Evolutionary conservation across 495 filamentous ascomycete genomes (phyloP).

Genomic region (Hypoxylon trugodes): DNA sequence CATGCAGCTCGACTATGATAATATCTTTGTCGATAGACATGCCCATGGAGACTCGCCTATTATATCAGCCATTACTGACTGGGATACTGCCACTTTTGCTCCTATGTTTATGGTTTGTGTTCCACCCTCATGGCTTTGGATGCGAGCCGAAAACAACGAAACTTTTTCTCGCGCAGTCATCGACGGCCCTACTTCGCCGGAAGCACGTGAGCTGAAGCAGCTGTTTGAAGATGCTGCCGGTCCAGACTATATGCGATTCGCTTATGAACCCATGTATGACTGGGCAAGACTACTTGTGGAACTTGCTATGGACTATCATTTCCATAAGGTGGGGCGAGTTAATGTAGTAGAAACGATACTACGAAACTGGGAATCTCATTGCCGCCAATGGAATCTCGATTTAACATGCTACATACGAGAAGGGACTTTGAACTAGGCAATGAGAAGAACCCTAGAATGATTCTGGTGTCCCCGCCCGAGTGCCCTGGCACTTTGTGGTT

Average conservation of each 20-base stretch:
- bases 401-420: too few relatives aligned
- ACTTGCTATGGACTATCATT: slow-evolving; percentile 32
- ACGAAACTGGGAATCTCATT: too few relatives aligned
- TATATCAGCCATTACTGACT: slow-evolving; percentile 10
- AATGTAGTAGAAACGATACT: too few relatives aligned
- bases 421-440: too few relatives aligned
- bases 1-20: slow-evolving; percentile 1
- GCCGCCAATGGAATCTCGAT: too few relatives aligned
- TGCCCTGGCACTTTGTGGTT: too few relatives aligned
- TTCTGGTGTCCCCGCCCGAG: too few relatives aligned
- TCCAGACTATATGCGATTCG: slow-evolving; percentile 21
- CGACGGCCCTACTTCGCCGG: not conserved
- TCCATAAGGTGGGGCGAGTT: too few relatives aligned
- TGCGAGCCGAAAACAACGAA: not conserved
- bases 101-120: slow-evolving; percentile 10
- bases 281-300: slow-evolving; percentile 41
- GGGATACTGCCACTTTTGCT: slow-evolving; percentile 1
- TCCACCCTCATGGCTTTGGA: slow-evolving; percentile 14
- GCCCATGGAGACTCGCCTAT: not conserved
- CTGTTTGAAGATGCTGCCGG: slow-evolving; percentile 49
- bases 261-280: slow-evolving; percentile 35
- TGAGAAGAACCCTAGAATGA: too few relatives aligned
- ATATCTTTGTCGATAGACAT: slow-evolving; percentile 9
- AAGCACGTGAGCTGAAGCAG: slow-evolving; percentile 46
- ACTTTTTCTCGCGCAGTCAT: not conserved